These are phyloP conservation scores for Pichia membranifaciens DNA, from an alignment of 805 yeast genomes.

Conservation along the genomic window DNA sequence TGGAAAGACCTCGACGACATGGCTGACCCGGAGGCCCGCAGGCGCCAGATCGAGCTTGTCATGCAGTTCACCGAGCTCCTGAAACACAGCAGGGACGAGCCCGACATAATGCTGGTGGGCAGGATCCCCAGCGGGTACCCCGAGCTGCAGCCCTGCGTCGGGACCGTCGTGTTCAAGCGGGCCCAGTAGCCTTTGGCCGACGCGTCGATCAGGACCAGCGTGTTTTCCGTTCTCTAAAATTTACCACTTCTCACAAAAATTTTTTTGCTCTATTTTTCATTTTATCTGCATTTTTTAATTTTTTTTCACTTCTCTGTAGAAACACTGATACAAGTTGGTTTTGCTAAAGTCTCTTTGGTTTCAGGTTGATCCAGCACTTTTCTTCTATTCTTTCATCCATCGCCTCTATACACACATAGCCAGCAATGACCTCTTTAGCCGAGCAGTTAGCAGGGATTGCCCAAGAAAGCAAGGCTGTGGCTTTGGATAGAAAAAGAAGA, in stretches of 20 bases:
- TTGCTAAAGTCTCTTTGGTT: no score
- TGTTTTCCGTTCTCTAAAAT: neutral
- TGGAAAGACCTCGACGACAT: slow-evolving; percentile 20
- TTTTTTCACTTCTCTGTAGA: neutral
- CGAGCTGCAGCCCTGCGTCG: slow-evolving; percentile 18
- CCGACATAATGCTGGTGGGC: slow-evolving; percentile 19
- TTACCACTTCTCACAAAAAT: neutral
- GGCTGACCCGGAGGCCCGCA: slow-evolving; percentile 10
- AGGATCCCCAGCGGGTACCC: slow-evolving; percentile 14
- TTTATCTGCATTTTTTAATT: neutral
- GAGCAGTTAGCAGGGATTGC: slow-evolving; percentile 74
- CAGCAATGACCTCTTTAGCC: slow-evolving; percentile 48
- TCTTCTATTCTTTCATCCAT: no score
- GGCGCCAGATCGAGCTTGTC: slow-evolving; percentile 14
- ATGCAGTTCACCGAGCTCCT: slow-evolving; percentile 15
- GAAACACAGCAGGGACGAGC: slow-evolving; percentile 21
- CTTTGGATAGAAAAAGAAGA: slow-evolving; percentile 79
- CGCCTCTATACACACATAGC: no score
- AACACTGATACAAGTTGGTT: no score
- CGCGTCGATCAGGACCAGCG: neutral
- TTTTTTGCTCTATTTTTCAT: slow-evolving; percentile 1
- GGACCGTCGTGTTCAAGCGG: slow-evolving; percentile 19
- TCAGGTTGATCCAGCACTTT: no score
- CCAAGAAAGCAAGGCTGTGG: slow-evolving; percentile 59
- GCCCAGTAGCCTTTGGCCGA: slow-evolving; percentile 1